Conservation (phyloP, 768 basidiomycete species). For the Termitomyces eurrhizus region DNA sequence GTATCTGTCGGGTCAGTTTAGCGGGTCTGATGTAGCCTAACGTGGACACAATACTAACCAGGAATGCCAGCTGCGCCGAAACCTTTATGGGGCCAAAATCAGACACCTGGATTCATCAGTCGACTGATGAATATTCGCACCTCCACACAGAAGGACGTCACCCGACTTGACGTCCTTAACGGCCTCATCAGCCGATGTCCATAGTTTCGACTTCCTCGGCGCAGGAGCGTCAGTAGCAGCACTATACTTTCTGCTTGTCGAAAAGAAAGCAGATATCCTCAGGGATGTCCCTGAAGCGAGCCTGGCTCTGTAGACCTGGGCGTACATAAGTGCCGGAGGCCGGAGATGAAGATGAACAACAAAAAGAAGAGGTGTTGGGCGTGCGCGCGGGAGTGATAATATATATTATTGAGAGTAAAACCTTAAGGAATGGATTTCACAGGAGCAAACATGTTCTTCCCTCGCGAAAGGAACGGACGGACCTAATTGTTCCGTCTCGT, state of each 20-base stretch:
- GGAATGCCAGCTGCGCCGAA: conserved; percentile 91
- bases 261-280: conserved; percentile 18
- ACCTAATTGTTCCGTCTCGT: conserved; percentile 10
- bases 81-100: conserved; percentile 37
- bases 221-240: conserved; percentile 26
- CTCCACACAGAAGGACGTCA: conserved; percentile 75
- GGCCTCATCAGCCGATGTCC: conserved; percentile 78
- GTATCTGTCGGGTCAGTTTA: conserved; percentile 52
- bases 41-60: conserved; percentile 38
- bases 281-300: conserved; percentile 15
- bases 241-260: conserved; percentile 28
- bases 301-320: conserved; percentile 21
- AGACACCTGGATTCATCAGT: background rate
- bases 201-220: conserved; percentile 61
- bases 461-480: conserved; percentile 14
- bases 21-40: background rate
- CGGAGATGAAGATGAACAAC: background rate
- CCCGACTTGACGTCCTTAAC: conserved; percentile 81
- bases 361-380: background rate
- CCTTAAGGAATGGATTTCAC: conserved; percentile 7
- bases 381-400: background rate
- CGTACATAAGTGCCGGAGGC: conserved; percentile 11
- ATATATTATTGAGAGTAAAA: conserved; percentile 1
- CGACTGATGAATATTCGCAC: conserved; percentile 38
- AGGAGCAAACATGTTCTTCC: conserved; percentile 13